phyloP scores from a whole-genome alignment of 345 rosid species.

The Excoecaria cochinchinensis region DNA sequence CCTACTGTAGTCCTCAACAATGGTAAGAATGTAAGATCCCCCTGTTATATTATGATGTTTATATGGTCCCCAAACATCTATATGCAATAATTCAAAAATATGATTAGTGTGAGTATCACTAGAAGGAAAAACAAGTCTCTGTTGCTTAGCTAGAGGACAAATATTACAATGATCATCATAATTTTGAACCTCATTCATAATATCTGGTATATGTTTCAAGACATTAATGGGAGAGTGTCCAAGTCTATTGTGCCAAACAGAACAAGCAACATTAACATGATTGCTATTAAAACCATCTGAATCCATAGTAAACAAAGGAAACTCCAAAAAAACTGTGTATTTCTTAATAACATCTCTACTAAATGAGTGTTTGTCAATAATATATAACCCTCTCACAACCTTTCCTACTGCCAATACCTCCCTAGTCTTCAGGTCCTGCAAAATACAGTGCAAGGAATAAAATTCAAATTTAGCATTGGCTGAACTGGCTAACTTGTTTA shows the following conservation, averaged over 20 bases:
- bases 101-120: neutral
- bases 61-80: neutral
- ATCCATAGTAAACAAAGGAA: no score
- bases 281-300: no score
- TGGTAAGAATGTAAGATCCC: neutral
- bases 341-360: no score
- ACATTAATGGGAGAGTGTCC: neutral
- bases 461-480: no score
- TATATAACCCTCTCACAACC: neutral
- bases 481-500: neutral
- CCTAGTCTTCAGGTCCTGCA: neutral
- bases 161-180: no score
- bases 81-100: neutral
- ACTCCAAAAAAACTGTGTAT: no score
- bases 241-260: neutral
- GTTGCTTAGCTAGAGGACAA: neutral
- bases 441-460: neutral
- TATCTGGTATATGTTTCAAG: neutral
- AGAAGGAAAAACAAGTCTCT: neutral
- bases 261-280: neutral
- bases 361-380: neutral
- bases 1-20: neutral
- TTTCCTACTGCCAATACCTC: neutral
- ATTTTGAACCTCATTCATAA: no score
- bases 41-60: neutral